Base-by-base conservation (phyloP, 2,329 filamentous ascomycete genomes). In the Clonostachys chloroleuca region DNA sequence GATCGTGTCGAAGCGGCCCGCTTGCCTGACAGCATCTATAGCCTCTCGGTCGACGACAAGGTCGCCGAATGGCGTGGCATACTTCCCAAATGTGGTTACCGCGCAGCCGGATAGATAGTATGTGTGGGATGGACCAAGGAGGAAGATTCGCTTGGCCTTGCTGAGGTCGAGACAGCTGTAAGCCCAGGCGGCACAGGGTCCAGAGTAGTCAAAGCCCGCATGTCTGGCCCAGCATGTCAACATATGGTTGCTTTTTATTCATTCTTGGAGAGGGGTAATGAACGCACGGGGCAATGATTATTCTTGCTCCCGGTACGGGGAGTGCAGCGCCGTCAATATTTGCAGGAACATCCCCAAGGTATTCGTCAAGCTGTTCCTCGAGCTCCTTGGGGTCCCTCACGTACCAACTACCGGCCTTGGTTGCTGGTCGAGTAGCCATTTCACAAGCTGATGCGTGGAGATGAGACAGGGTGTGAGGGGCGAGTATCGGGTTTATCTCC, bases 111-210 rank as follows among this genome's bases (percentile, higher is more conserved):
- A 73, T 2, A 97, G 81, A 53, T 89, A 87, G 65, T 88, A 83
- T 43, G 92, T 90, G 60, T 99, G 94, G 1, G 92, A 96, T 3
- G 94, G 94, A 0, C 94, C 94, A 14, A 99, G 81, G 40, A 99
- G 75, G 61, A 99, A 97, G 53, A 99, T 80, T 4, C 91, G 86
- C 67, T 95, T 95, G 20, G 84, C 86, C 51, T 82, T 81, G 50
- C 83, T 85, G 47, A 97, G 77, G 64, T 97, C 91, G 44, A 95
- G 83, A 7, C 81, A 80, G 67, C 89, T 94, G 70, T 97, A 99
- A 9, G 94, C 94, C 84, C 90, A 97, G 40, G 92, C 94, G 40
- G 94, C 94, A 55, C 90, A 92, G 37, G 85, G 81, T 8, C 94
- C 94, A 5, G 94, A 99, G 73, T 92, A 97, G 3, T 81, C 73